phyloP scores from a whole-genome alignment of 2,329 filamentous ascomycete species.

The Knufia petricola region DNA sequence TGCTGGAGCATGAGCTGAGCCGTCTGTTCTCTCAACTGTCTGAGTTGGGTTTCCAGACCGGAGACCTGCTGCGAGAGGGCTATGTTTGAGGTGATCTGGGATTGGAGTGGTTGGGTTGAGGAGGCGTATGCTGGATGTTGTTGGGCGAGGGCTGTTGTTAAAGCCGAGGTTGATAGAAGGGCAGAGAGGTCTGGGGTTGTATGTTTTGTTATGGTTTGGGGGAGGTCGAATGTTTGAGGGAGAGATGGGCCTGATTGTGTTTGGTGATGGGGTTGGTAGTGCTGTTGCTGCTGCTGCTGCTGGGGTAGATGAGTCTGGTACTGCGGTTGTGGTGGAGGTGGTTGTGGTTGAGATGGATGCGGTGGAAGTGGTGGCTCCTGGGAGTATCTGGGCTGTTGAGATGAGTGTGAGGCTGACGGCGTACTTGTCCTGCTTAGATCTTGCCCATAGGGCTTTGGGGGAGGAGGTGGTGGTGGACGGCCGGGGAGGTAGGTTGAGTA shows the following conservation, averaged over 20 bases:
- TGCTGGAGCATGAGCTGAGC: slow-evolving; percentile 75
- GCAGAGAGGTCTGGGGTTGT: slow-evolving; percentile 51
- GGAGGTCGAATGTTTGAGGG: slow-evolving; percentile 16
- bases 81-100: slow-evolving; percentile 61
- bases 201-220: slow-evolving; percentile 15
- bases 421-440: slow-evolving; percentile 55
- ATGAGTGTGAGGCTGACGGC: slow-evolving; percentile 28
- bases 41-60: slow-evolving; percentile 39
- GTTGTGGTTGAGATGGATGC: background rate
- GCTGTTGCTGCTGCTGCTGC: slow-evolving; percentile 14
- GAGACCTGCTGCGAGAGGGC: slow-evolving; percentile 48
- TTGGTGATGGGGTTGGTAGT: slow-evolving; percentile 28
- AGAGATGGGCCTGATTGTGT: slow-evolving; percentile 19
- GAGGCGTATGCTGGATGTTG: slow-evolving; percentile 62
- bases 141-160: slow-evolving; percentile 67
- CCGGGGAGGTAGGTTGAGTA: background rate
- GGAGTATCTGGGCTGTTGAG: slow-evolving; percentile 26
- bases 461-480: slow-evolving; percentile 56
- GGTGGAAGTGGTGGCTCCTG: slow-evolving; percentile 1
- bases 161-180: slow-evolving; percentile 59
- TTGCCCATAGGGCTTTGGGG: slow-evolving; percentile 62
- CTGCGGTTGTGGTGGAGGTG: slow-evolving; percentile 4
- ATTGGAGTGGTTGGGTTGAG: slow-evolving; percentile 55
- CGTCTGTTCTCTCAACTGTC: slow-evolving; percentile 51
- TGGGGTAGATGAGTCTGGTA: slow-evolving; percentile 11